Evolutionary conservation across 805 yeast species (phyloP), one percentile per base, ranked within the genome.

Genomic region (Cyberlindnera xishuangbannaensis): DNA sequence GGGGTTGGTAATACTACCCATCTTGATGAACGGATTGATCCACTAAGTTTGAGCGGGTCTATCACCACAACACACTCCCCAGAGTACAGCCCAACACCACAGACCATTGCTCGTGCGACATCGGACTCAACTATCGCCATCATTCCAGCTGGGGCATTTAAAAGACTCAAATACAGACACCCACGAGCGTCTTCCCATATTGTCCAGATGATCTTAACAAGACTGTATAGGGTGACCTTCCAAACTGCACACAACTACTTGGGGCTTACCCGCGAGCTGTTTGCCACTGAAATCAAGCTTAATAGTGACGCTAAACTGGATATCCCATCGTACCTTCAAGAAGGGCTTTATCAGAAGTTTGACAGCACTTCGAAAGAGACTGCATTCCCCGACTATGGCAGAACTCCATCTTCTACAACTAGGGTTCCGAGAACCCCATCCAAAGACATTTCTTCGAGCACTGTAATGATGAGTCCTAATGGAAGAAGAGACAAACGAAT

Each of bases 121-220:
- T 62, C 66, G 3, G 76, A 73, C 25, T 83, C 94, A 21, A 88
- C 97, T 0, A 82, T 90, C 34, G 95, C 97, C 1, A 82, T 90
- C 23, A 88, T 90, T 12, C 98, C 98, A 0, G 76, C 79, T 2
- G 78, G 76, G 33, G 83, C 97, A 0, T 92, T 90, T 47, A 69
- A 73, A 35, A 65, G 82, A 34, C 69, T 90, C 25, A 79, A 83
- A 6, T 53, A 64, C 19, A 83, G 78, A 47, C 85, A 78, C 51
- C 97, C 97, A 6, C 75, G 83, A 42, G 84, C 95, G 1, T 81
- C 96, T 0, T 84, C 96, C 0, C 96, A 88, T 56, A 88, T 92
- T 19, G 90, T 90, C 11, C 95, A 94, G 48, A 87, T 90, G 75
- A 85, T 90, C 16, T 61, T 90, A 36, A 80, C 95, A 2, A 71